These are phyloP conservation scores for Neoscytalidium dimidiatum DNA, from an alignment of 2,329 filamentous ascomycete genomes.

Conservation along the genomic window DNA sequence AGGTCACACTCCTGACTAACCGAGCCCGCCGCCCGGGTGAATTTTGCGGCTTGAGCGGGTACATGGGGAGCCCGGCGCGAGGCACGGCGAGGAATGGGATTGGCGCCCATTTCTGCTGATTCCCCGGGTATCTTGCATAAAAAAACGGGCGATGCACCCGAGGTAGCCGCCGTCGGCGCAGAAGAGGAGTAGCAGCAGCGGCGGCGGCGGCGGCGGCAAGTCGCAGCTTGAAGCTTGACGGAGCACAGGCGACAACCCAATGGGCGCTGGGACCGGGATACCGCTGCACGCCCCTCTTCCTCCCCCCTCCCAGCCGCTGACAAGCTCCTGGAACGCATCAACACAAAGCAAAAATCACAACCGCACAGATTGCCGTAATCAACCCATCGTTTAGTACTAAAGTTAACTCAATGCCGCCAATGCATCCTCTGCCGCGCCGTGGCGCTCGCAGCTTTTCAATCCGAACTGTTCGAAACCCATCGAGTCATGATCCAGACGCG, in stretches of 20 bases:
- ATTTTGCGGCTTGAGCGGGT: neutral
- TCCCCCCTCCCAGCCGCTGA: neutral
- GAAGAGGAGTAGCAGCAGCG: neutral
- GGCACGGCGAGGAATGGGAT: neutral
- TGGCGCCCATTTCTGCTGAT: neutral
- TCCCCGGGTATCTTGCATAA: neutral
- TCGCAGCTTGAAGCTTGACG: too few species aligned
- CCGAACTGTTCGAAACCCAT: slow-evolving; percentile 16
- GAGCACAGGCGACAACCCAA: neutral
- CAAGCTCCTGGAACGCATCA: neutral
- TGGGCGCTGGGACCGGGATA: neutral
- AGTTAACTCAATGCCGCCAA: slow-evolving; percentile 17
- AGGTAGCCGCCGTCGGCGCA: neutral
- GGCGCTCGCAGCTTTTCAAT: slow-evolving; percentile 12
- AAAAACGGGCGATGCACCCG: neutral
- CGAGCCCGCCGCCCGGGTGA: neutral
- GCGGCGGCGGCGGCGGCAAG: too few species aligned
- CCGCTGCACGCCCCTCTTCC: neutral
- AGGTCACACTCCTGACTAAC: neutral
- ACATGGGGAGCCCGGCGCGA: neutral
- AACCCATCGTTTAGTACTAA: slow-evolving; percentile 18
- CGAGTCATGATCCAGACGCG: slow-evolving; percentile 18
- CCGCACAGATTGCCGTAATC: slow-evolving; percentile 3
- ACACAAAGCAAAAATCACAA: neutral
- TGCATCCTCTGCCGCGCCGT: slow-evolving; percentile 11